Evolutionary conservation across 164 flowering plant genomes (phyloP).

Genomic region (Tinospora cordifolia): DNA sequence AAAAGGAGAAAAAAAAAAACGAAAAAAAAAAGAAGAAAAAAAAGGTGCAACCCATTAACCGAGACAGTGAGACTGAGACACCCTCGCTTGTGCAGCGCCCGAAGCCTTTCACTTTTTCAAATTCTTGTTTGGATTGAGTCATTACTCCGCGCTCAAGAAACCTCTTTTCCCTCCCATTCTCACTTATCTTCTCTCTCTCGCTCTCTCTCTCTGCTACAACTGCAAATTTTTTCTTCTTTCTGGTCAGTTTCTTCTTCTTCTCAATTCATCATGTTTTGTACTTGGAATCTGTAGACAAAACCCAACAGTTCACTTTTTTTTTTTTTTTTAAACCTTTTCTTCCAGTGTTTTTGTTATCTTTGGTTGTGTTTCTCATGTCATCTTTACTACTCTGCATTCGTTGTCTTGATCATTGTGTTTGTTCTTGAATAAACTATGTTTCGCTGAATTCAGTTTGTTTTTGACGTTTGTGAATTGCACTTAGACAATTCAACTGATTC

Average conservation of each 20-base stretch:
- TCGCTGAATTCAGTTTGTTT: no score
- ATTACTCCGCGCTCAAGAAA: neutral
- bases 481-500: no score
- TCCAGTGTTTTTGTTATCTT: neutral
- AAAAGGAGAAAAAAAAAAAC: no score
- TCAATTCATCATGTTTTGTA: neutral
- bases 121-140: neutral
- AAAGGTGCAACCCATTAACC: neutral
- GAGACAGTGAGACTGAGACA: neutral
- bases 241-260: neutral
- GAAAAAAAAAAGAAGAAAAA: no score
- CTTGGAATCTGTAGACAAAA: neutral
- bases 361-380: neutral
- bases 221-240: neutral
- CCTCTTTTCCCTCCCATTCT: neutral
- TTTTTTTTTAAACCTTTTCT: neutral
- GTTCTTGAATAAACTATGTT: no score
- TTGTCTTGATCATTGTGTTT: no score
- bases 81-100: neutral
- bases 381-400: no score
- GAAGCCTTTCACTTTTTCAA: neutral
- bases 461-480: no score
- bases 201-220: neutral
- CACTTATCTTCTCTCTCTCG: neutral
- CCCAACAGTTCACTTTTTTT: neutral